phyloP scores from a whole-genome alignment of 2,329 filamentous ascomycete genomes.

The Cadophora malorum region DNA sequence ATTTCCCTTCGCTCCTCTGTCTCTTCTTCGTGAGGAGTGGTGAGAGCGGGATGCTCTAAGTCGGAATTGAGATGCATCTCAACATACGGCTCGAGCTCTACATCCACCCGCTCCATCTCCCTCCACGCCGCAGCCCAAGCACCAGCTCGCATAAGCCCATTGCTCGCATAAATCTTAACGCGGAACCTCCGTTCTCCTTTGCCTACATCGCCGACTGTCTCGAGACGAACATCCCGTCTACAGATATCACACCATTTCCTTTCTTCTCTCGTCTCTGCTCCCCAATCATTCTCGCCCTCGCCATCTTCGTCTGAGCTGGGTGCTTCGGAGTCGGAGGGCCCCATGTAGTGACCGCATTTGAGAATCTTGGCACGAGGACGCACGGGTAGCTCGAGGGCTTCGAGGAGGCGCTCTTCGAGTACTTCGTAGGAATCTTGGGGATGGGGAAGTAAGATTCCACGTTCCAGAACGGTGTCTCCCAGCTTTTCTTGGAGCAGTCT shows the following conservation, averaged over 20 bases:
- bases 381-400: conserved; percentile 74
- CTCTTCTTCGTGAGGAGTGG: conserved; percentile 19
- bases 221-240: conserved; percentile 42
- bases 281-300: conserved; percentile 28
- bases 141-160: conserved; percentile 88
- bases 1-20: conserved; percentile 20
- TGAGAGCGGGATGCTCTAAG: conserved; percentile 59
- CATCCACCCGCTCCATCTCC: conserved; percentile 98
- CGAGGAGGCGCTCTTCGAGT: conserved; percentile 77
- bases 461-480: conserved; percentile 74
- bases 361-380: conserved; percentile 70
- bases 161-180: conserved; percentile 91
- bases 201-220: conserved; percentile 35
- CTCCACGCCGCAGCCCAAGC: conserved; percentile 95
- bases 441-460: conserved; percentile 78
- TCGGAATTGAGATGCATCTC: conserved; percentile 63
- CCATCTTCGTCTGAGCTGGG: conserved; percentile 41
- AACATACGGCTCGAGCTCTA: conserved; percentile 82
- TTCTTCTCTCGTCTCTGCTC: conserved; percentile 21
- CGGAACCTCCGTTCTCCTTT: conserved; percentile 61
- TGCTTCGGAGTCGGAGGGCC: conserved; percentile 49
- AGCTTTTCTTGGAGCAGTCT: conserved; percentile 72
- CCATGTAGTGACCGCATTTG: conserved; percentile 79
- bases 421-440: conserved; percentile 82
- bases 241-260: conserved; percentile 46